Percentiles rank a stretch among this genome's conserved stretches.
Evolutionary conservation across 768 basidiomycete genomes (phyloP).

Genomic region (Nidularia pulvinata): DNA sequence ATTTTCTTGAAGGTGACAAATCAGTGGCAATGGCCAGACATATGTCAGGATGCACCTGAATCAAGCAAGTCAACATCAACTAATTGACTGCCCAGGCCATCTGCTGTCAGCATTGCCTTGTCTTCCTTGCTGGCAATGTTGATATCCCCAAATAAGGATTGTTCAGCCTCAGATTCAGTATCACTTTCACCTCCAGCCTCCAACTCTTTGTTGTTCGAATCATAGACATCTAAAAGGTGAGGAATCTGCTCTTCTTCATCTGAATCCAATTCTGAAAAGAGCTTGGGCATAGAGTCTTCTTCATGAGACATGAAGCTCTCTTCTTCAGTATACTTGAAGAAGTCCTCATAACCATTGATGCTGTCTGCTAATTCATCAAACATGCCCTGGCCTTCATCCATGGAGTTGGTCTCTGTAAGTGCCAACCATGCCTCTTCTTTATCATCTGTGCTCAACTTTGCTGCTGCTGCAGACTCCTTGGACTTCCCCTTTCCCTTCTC

Average conservation of each 20-base stretch:
- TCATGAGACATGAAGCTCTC: not conserved
- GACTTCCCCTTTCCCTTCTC: slow-evolving; percentile 2
- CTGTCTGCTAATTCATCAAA: not conserved
- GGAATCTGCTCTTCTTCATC: no score
- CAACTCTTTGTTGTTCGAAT: not conserved
- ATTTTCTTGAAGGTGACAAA: slow-evolving; percentile 17
- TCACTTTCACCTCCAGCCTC: not conserved
- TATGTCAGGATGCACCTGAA: slow-evolving; percentile 21
- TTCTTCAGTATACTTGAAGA: no score
- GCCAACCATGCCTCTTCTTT: no score
- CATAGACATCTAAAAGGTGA: not conserved
- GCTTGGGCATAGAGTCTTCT: not conserved
- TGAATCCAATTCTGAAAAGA: not conserved
- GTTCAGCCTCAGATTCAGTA: not conserved
- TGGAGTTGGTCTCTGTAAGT: not conserved
- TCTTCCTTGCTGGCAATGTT: not conserved
- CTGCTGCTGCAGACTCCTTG: slow-evolving; percentile 4
- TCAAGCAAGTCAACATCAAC: slow-evolving; percentile 15
- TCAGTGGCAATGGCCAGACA: slow-evolving; percentile 21
- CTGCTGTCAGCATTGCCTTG: not conserved
- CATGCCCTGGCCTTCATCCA: not conserved
- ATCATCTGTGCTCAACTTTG: not conserved
- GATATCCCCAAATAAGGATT: not conserved
- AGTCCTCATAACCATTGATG: no score
- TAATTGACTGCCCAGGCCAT: not conserved